A percentile compares a stretch with the other conserved stretches of the same genome.
Evolutionary conservation across 805 yeast species (phyloP).

Genomic region (Sugiyamaella floridensis): DNA sequence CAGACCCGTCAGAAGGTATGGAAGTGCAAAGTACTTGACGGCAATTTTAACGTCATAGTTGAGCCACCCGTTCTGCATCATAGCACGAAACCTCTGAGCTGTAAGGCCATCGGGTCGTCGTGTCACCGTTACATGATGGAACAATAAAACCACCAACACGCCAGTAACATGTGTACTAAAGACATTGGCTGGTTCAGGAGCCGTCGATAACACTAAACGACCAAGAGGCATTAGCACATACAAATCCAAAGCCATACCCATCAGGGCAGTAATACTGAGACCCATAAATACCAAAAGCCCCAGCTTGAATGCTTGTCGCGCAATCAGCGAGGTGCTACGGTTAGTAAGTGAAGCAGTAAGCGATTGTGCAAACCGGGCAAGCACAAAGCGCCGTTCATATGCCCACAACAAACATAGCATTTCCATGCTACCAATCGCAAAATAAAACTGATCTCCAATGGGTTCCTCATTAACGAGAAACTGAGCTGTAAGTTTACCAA

Average conservation of each 20-base stretch:
- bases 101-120: conserved; percentile 10
- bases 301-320: background rate
- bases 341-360: background rate
- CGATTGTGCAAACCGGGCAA: background rate
- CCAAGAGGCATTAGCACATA: conserved; percentile 9
- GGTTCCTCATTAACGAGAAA: conserved; percentile 1
- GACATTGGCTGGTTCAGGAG: background rate
- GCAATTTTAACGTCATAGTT: conserved; percentile 8
- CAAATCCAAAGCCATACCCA: conserved; percentile 16
- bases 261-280: conserved; percentile 11
- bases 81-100: conserved; percentile 11
- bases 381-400: background rate
- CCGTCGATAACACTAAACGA: background rate
- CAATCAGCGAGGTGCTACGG: background rate
- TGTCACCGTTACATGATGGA: conserved; percentile 5
- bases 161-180: conserved; percentile 13
- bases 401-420: background rate
- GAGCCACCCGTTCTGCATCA: conserved; percentile 13
- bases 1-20: background rate
- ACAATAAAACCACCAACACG: conserved; percentile 14
- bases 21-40: background rate
- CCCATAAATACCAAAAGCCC: background rate
- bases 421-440: conserved; percentile 18
- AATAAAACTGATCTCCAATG: conserved; percentile 21
- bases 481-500: conserved; percentile 22